Conservation (phyloP, 208 protist genomes). For the Acanthamoeba polyphaga region DNA sequence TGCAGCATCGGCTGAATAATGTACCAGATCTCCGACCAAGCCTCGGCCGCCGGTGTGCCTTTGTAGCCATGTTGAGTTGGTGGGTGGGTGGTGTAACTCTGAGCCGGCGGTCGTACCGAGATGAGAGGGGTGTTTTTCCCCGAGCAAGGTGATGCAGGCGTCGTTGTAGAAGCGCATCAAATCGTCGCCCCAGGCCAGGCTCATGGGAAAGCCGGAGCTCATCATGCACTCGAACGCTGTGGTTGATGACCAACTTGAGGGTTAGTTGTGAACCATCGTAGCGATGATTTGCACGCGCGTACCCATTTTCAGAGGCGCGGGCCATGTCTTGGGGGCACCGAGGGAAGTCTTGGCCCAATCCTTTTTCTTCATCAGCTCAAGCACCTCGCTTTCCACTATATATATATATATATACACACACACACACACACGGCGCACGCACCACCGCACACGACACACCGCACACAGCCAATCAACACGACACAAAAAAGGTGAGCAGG, state of each 20-base stretch:
- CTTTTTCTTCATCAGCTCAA: background rate
- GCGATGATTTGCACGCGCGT: background rate
- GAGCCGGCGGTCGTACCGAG: background rate
- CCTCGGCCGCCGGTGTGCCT: slow-evolving; percentile 17
- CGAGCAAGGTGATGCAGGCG: background rate
- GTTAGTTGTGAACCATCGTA: background rate
- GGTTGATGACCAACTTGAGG: background rate
- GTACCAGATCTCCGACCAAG: slow-evolving; percentile 15
- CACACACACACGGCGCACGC: background rate
- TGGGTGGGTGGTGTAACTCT: background rate
- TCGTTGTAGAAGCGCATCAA: slow-evolving; percentile 5
- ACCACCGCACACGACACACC: background rate
- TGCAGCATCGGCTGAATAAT: slow-evolving; percentile 8
- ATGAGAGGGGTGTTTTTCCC: slow-evolving; percentile 1
- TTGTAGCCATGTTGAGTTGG: too few species aligned
- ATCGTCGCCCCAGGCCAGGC: background rate
- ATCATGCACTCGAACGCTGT: background rate
- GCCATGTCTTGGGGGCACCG: background rate
- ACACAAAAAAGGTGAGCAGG: too few species aligned
- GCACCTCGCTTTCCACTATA: too few species aligned
- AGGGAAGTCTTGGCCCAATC: slow-evolving; percentile 23
- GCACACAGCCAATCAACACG: too few species aligned
- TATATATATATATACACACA: too few species aligned
- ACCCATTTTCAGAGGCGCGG: background rate
- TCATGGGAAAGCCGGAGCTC: background rate